These are phyloP conservation scores for Polyporus tsugae DNA, from an alignment of 1,284 basidiomycete species.

Conservation along the genomic window DNA sequence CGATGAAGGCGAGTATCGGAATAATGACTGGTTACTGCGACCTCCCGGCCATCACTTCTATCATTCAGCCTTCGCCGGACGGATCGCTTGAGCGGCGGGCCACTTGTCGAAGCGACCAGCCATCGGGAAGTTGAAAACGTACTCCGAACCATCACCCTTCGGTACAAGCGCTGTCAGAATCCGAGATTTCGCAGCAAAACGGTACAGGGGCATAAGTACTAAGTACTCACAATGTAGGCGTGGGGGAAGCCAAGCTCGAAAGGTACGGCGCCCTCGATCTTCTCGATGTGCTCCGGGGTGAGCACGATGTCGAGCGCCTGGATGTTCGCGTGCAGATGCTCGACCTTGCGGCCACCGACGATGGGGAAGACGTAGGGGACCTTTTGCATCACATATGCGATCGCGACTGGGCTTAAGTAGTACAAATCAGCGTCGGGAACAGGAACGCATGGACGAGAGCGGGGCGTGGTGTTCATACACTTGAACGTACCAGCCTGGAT, in stretches of 20 bases:
- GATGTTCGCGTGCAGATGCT: constrained; percentile 35
- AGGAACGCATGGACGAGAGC: not conserved
- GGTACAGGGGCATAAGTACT: not conserved
- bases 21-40: too few relatives aligned
- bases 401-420: constrained; percentile 16
- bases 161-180: not conserved
- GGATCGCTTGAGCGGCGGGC: constrained; percentile 32
- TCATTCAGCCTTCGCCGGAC: constrained; percentile 18
- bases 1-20: too few relatives aligned
- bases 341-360: constrained; percentile 39
- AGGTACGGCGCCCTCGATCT: constrained; percentile 29
- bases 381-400: constrained; percentile 40
- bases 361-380: constrained; percentile 37
- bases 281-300: constrained; percentile 32
- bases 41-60: not conserved
- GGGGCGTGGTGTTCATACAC: not conserved
- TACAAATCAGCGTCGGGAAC: not conserved
- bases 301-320: constrained; percentile 36
- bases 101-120: constrained; percentile 33
- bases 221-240: constrained; percentile 27
- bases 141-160: constrained; percentile 32
- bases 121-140: constrained; percentile 18
- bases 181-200: not conserved
- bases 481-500: constrained; percentile 27
- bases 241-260: constrained; percentile 36